Evolutionary conservation across 768 basidiomycete genomes (phyloP), one percentile per base, ranked within the genome.

Genomic region (Mycena capillaripes): DNA sequence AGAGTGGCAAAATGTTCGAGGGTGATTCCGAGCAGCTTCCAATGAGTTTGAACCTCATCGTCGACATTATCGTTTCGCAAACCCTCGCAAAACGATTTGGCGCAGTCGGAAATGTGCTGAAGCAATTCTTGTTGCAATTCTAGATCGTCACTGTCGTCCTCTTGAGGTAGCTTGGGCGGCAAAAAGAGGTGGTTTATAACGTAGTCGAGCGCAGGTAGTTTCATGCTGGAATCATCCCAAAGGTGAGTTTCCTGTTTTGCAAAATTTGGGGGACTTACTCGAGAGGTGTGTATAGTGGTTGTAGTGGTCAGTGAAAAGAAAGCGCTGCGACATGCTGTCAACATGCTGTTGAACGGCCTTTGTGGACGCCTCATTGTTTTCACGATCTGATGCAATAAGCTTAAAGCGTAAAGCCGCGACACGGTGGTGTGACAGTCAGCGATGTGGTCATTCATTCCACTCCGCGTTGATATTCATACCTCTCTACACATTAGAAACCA

Each of bases 161-260:
- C 68, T 44, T 82, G 81, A 0, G 87, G 87, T 6, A 87, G 78
- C 44, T 79, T 79, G 1, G 84, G 82, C 4, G 87, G 88, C 10
- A 82, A 71, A 71, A 88, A 86, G 0, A 88, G 78, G 58, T 89
- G 88, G 8, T 82, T 82, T 14, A 86, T 61, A 34, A 82, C 73
- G 71, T 86, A 88, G 17, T 74, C 36, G 21, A 82, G 76, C 3
- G 80, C 23, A 5, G 14, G 12, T n/a, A 2, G 30, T 23, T 68
- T 17, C 66, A 68, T 68, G 19, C 53, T 66, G 40, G n/a, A n/a
- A 23, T 3, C 32, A 21, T 36, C 23, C 11, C 10, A 38, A 17
- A 58, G 21, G 36, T 36, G 4, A 57, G 56, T 2, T 6, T 12
- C 2, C 29, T 36, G 10, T 12, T 25, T 17, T 38, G n/a, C 21